Evolutionary conservation across 148 eudicot species (phyloP).

Genomic region (Cornus suecica): DNA sequence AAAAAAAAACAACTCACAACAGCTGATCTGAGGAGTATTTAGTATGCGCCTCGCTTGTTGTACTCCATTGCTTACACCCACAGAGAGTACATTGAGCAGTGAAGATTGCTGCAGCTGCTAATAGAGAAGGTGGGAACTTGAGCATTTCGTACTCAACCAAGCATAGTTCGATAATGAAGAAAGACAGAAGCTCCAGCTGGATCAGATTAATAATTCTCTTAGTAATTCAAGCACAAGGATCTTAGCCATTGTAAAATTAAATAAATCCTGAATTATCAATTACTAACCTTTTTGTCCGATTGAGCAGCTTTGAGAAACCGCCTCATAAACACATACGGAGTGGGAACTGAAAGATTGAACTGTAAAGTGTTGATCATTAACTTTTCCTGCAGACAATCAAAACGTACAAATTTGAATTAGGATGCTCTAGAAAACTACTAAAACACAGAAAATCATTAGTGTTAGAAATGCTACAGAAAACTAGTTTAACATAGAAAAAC

Average conservation of each 20-base stretch:
- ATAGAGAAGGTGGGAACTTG: slow-evolving; percentile 59
- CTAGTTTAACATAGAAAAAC: neutral
- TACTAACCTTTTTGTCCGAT: slow-evolving; percentile 50
- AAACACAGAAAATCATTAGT: no score
- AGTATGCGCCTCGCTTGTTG: slow-evolving; percentile 64
- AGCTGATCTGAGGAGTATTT: slow-evolving; percentile 57
- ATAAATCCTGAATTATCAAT: neutral
- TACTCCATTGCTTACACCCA: slow-evolving; percentile 56
- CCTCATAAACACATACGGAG: slow-evolving; percentile 75
- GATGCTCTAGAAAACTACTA: neutral
- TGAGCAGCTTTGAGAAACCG: slow-evolving; percentile 83
- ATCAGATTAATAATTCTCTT: neutral
- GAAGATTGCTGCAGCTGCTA: slow-evolving; percentile 81
- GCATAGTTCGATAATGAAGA: slow-evolving; percentile 71
- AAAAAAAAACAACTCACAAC: slow-evolving; percentile 39
- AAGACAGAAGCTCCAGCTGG: slow-evolving; percentile 71
- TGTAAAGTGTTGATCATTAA: slow-evolving; percentile 63
- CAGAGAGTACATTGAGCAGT: slow-evolving; percentile 58
- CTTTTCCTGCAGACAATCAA: slow-evolving; percentile 48
- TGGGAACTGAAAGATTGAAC: slow-evolving; percentile 75
- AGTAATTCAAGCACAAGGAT: neutral
- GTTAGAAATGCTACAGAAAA: neutral
- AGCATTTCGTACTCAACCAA: slow-evolving; percentile 78
- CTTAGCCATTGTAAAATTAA: neutral
- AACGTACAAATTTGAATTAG: neutral